A percentile compares a stretch with the other conserved stretches of the same genome.
Evolutionary conservation across 1,284 basidiomycete species (phyloP).

Genomic region (Pseudozyma hubeiensis): DNA sequence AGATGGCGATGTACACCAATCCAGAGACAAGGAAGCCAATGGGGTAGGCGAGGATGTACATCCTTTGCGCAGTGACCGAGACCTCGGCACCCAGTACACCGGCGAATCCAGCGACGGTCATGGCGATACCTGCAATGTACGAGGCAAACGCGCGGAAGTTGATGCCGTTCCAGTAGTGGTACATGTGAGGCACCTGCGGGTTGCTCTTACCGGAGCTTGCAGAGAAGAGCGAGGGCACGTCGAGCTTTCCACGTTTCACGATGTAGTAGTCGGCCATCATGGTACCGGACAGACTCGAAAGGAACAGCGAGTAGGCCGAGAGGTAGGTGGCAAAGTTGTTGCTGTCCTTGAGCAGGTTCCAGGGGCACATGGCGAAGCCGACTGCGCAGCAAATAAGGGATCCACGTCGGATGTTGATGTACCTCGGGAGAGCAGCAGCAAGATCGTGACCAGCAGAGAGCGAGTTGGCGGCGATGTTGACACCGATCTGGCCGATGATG

Average conservation of each 20-base stretch:
- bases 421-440: slow-evolving; percentile 79
- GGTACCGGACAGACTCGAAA: slow-evolving; percentile 68
- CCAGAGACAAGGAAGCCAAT: slow-evolving; percentile 66
- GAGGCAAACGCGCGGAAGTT: slow-evolving; percentile 76
- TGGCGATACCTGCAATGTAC: slow-evolving; percentile 80
- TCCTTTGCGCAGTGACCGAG: slow-evolving; percentile 53
- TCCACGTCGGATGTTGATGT: slow-evolving; percentile 86
- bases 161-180: slow-evolving; percentile 80
- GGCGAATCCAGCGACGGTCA: slow-evolving; percentile 82
- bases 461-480: slow-evolving; percentile 81
- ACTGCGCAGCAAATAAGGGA: slow-evolving; percentile 82
- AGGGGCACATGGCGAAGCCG: slow-evolving; percentile 79
- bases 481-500: slow-evolving; percentile 76
- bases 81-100: slow-evolving; percentile 67
- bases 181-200: slow-evolving; percentile 70
- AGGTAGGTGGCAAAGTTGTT: slow-evolving; percentile 85
- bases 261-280: slow-evolving; percentile 78
- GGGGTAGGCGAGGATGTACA: slow-evolving; percentile 69
- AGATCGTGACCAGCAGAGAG: slow-evolving; percentile 86
- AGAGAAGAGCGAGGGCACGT: slow-evolving; percentile 79
- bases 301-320: slow-evolving; percentile 74
- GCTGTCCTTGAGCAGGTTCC: slow-evolving; percentile 81
- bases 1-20: slow-evolving; percentile 60
- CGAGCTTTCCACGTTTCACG: slow-evolving; percentile 79
- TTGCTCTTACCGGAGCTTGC: slow-evolving; percentile 24